Evolutionary conservation across 1,284 basidiomycete species (phyloP).

Genomic region (Quambalaria eucalypti): DNA sequence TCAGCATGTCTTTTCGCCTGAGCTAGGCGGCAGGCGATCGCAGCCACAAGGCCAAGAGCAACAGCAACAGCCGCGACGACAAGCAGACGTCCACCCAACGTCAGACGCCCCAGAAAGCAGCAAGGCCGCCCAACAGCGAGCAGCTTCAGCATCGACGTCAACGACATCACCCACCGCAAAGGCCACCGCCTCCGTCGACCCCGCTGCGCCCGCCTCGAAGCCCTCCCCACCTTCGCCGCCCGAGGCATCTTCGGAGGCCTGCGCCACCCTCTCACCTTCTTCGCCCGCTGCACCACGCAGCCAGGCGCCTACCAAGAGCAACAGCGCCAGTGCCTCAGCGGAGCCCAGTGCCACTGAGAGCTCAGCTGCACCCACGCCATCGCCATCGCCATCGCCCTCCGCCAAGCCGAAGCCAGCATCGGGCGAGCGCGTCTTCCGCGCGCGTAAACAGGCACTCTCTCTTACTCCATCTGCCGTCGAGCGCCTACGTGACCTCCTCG

Average conservation of each 20-base stretch:
- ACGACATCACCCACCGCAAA: not conserved
- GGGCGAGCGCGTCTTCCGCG: slow-evolving; percentile 14
- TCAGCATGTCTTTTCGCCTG: too few species aligned
- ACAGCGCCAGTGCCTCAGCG: slow-evolving; percentile 13
- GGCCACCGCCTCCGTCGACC: slow-evolving; percentile 13
- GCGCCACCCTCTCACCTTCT: slow-evolving; percentile 23
- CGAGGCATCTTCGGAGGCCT: slow-evolving; percentile 15
- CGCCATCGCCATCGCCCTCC: slow-evolving; percentile 17
- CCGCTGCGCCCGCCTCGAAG: not conserved
- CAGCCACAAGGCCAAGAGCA: too few species aligned
- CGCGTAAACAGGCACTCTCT: slow-evolving; percentile 22
- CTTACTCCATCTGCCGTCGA: slow-evolving; percentile 69
- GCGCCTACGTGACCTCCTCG: slow-evolving; percentile 53
- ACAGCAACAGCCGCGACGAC: slow-evolving; percentile 1
- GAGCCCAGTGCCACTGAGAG: slow-evolving; percentile 15
- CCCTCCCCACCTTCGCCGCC: too few species aligned
- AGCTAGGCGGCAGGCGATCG: too few species aligned
- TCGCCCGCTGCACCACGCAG: slow-evolving; percentile 21
- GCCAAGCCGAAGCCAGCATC: slow-evolving; percentile 13
- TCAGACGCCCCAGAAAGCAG: not conserved
- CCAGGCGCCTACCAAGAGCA: slow-evolving; percentile 1
- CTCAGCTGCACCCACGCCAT: slow-evolving; percentile 8
- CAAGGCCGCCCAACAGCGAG: slow-evolving; percentile 2
- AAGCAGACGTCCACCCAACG: not conserved
- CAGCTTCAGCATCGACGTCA: not conserved